phyloP scores from a whole-genome alignment of 495 filamentous ascomycete species.

The Darksidea phi region DNA sequence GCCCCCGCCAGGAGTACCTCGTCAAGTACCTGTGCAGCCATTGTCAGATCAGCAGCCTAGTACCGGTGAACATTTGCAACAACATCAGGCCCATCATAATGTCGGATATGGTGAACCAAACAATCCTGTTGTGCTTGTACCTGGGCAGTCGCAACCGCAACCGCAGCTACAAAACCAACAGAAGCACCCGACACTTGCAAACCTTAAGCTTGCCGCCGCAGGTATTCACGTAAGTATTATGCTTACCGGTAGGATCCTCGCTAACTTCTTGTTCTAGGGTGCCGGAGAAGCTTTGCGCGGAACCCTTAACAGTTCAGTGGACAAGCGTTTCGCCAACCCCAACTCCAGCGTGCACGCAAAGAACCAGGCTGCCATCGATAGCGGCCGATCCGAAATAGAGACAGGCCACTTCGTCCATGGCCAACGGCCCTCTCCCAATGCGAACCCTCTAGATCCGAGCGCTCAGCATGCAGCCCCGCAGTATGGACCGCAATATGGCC shows the following conservation, averaged over 20 bases:
- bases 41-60: neutral
- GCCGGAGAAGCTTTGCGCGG: constrained; percentile 35
- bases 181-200: constrained; percentile 27
- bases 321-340: constrained; percentile 20
- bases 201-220: constrained; percentile 32
- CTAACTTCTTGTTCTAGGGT: constrained; percentile 8
- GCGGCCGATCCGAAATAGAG: constrained; percentile 29
- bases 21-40: constrained; percentile 15
- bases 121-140: constrained; percentile 12
- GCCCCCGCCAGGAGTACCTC: constrained; percentile 27
- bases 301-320: constrained; percentile 25
- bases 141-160: constrained; percentile 15
- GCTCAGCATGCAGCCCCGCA: neutral
- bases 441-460: neutral
- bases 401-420: constrained; percentile 17
- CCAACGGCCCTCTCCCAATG: neutral
- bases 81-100: constrained; percentile 8
- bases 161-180: neutral
- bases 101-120: constrained; percentile 3
- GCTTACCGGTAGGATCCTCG: neutral
- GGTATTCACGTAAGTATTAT: constrained; percentile 32
- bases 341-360: constrained; percentile 8
- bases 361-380: constrained; percentile 23
- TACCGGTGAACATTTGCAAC: neutral
- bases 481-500: neutral